These are phyloP conservation scores for Teratosphaeria epicoccoides DNA, from an alignment of 2,329 filamentous ascomycete genomes.

Conservation along the genomic window DNA sequence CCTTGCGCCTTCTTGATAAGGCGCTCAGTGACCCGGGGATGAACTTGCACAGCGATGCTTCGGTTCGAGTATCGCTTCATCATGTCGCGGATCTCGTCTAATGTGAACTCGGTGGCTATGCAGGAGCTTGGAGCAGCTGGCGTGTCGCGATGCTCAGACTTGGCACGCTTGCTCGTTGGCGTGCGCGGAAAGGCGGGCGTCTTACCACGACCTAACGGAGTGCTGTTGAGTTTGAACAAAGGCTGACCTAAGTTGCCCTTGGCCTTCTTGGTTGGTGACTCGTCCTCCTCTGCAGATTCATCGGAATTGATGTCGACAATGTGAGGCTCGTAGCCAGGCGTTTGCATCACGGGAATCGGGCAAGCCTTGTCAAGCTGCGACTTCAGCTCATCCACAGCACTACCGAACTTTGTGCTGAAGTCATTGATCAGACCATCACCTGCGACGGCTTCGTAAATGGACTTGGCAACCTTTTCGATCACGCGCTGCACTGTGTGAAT, in stretches of 20 bases:
- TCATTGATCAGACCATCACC: constrained; percentile 33
- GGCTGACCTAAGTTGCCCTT: constrained; percentile 16
- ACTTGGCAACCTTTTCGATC: constrained; percentile 46
- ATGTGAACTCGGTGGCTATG: background rate
- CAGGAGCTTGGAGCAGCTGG: background rate
- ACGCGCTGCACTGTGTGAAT: constrained; percentile 54
- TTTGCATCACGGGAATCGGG: constrained; percentile 18
- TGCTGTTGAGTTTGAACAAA: no score
- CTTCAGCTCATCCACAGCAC: constrained; percentile 43
- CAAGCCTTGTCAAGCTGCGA: constrained; percentile 25
- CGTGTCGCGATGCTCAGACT: background rate
- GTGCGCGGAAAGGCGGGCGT: background rate
- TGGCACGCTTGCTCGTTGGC: background rate
- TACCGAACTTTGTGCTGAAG: constrained; percentile 34
- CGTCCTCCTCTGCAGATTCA: constrained; percentile 10
- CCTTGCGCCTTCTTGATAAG: background rate
- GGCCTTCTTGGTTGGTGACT: constrained; percentile 23
- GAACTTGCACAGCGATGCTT: background rate
- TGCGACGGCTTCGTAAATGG: constrained; percentile 45
- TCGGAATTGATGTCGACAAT: constrained; percentile 9
- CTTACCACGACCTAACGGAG: background rate
- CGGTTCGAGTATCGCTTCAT: background rate
- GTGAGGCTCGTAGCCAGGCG: constrained; percentile 15
- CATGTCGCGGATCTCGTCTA: background rate
- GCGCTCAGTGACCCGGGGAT: background rate